A percentile compares a stretch with the other conserved stretches of the same genome.
phyloP scores from a whole-genome alignment of 331 rosid genomes.

The Rosa hybrid region DNA sequence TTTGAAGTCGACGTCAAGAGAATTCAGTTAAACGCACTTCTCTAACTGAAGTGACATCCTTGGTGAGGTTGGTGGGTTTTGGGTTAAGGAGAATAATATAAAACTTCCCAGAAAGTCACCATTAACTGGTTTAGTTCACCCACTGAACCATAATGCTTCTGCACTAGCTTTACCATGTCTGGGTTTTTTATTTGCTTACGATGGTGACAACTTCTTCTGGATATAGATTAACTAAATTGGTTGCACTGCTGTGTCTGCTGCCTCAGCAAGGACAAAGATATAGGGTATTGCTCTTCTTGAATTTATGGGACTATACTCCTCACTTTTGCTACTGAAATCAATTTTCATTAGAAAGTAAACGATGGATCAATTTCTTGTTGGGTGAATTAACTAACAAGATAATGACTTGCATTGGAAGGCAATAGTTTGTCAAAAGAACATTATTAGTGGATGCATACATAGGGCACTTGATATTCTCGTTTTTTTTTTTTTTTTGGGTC shows the following conservation, averaged over 20 bases:
- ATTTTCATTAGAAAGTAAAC: not conserved
- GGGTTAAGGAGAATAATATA: not conserved
- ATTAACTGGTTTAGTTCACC: slow-evolving; percentile 72
- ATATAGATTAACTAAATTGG: not conserved
- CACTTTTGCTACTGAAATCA: not conserved
- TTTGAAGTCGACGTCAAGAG: slow-evolving; percentile 32
- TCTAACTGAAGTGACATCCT: slow-evolving; percentile 54
- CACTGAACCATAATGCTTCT: slow-evolving; percentile 45
- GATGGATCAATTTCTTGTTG: not conserved
- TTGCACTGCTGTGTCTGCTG: not conserved
- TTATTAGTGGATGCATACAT: not conserved
- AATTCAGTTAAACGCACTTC: slow-evolving; percentile 68
- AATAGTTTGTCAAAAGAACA: not conserved
- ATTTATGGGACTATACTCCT: not conserved
- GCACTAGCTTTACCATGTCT: slow-evolving; percentile 11
- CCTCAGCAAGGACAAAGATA: not conserved
- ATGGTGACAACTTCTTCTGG: slow-evolving; percentile 12
- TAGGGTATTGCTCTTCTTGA: not conserved
- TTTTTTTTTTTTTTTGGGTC: too few relatives aligned
- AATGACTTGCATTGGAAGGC: not conserved
- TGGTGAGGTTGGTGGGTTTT: slow-evolving; percentile 67
- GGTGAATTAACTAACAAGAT: not conserved
- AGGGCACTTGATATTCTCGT: not conserved
- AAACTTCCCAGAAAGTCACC: not conserved
- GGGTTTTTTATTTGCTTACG: slow-evolving; percentile 24